A percentile compares a stretch with the other conserved stretches of the same genome.
Evolutionary conservation across 2,329 filamentous ascomycete genomes (phyloP).

Genomic region (Purpureocillium lavendulum): DNA sequence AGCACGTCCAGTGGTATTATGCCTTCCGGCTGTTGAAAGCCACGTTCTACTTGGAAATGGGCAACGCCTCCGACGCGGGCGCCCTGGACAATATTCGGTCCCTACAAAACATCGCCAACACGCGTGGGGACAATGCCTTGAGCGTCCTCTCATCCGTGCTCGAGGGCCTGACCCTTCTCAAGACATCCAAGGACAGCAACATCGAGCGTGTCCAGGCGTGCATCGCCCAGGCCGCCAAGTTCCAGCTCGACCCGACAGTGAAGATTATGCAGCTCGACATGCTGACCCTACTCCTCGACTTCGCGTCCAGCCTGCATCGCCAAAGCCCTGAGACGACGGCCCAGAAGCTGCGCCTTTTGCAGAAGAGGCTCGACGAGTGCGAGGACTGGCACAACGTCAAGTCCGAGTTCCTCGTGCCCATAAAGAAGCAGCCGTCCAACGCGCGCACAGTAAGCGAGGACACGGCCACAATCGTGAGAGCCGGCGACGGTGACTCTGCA

Average conservation of each 20-base stretch:
- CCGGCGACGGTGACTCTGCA: constrained; percentile 33
- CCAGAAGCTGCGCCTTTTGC: constrained; percentile 54
- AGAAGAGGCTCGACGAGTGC: constrained; percentile 52
- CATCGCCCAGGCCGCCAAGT: constrained; percentile 64
- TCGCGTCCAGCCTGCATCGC: constrained; percentile 59
- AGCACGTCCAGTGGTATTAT: constrained; percentile 66
- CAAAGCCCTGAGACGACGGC: constrained; percentile 48
- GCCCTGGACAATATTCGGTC: constrained; percentile 61
- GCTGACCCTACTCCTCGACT: constrained; percentile 58
- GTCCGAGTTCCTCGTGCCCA: constrained; percentile 45
- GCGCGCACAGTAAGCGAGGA: constrained; percentile 47
- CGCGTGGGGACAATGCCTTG: constrained; percentile 54
- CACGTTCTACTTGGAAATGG: constrained; percentile 56
- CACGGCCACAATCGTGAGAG: constrained; percentile 44
- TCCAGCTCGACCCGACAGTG: constrained; percentile 57
- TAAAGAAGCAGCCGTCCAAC: constrained; percentile 41
- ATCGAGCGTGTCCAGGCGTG: constrained; percentile 65
- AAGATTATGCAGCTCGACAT: constrained; percentile 59
- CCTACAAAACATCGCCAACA: constrained; percentile 50
- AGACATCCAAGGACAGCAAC: constrained; percentile 53
- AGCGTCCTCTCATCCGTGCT: constrained; percentile 57
- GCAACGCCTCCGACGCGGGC: constrained; percentile 51
- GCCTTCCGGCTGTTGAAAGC: constrained; percentile 68
- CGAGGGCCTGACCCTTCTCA: constrained; percentile 62
- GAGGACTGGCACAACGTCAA: constrained; percentile 39